Evolutionary conservation across 2,329 filamentous ascomycete genomes (phyloP).

Genomic region (Colletotrichum cereale): DNA sequence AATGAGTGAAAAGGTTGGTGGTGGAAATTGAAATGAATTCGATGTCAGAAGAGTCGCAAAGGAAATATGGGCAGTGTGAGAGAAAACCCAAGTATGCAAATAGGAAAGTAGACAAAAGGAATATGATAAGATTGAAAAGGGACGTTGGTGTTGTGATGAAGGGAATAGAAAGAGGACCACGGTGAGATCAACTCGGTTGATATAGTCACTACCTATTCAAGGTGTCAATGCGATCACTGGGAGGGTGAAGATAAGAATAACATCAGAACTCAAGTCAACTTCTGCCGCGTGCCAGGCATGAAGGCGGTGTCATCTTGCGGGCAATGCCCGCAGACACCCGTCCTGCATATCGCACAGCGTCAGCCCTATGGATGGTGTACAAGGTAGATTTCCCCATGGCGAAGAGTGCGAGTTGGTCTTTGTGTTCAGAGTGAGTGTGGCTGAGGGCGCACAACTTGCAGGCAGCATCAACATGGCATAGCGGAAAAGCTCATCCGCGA

Average conservation of each 20-base stretch:
- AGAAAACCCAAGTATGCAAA: neutral
- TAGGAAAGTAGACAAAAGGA: neutral
- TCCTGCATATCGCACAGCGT: conserved; percentile 4
- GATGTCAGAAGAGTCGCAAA: neutral
- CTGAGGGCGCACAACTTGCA: neutral
- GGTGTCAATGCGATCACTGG: neutral
- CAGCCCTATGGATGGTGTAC: conserved; percentile 10
- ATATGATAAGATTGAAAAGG: neutral
- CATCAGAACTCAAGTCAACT: neutral
- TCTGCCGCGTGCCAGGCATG: neutral
- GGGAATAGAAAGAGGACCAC: neutral
- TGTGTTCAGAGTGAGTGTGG: neutral
- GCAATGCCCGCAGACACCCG: neutral
- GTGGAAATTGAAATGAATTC: neutral
- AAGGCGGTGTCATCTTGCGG: neutral
- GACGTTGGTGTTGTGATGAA: neutral
- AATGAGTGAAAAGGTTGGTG: neutral
- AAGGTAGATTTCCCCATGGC: neutral
- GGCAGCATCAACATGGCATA: neutral
- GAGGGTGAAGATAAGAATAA: conserved; percentile 1
- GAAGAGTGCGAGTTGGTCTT: neutral
- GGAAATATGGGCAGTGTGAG: neutral
- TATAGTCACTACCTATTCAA: neutral
- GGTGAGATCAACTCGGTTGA: neutral
- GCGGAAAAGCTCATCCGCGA: neutral